Percentiles rank a stretch among this genome's conserved stretches.
Conservation (phyloP, 768 basidiomycete species). For the Naganishia antarctica region DNA sequence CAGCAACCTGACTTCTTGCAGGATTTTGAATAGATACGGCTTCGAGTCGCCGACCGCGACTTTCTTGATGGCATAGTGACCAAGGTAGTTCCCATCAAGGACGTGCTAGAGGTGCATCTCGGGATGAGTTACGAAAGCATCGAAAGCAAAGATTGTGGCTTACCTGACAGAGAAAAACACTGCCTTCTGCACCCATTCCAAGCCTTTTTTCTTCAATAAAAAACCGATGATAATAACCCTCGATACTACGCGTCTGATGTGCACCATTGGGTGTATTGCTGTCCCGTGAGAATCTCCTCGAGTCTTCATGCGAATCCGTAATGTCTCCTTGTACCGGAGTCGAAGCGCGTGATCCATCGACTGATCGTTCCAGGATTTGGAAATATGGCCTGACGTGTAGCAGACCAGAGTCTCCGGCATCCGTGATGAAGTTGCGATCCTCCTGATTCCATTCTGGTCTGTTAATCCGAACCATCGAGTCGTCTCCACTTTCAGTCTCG, state of each 20-base stretch:
- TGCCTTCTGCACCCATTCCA: slow-evolving; percentile 93
- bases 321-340: not conserved
- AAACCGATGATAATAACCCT: slow-evolving; percentile 88
- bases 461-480: not conserved
- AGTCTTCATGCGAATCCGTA: not conserved
- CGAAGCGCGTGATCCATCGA: slow-evolving; percentile 8
- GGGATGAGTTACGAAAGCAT: not conserved
- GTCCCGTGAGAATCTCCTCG: not conserved
- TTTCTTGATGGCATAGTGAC: slow-evolving; percentile 90
- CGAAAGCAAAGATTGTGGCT: slow-evolving; percentile 28
- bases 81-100: slow-evolving; percentile 77
- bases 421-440: not conserved
- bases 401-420: not conserved
- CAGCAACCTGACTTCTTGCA: slow-evolving; percentile 78
- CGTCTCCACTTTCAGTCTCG: not conserved
- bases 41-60: slow-evolving; percentile 90
- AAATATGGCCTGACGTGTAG: slow-evolving; percentile 14
- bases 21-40: slow-evolving; percentile 72
- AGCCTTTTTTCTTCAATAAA: slow-evolving; percentile 83
- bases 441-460: not conserved
- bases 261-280: not conserved
- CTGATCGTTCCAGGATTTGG: slow-evolving; percentile 19
- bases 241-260: slow-evolving; percentile 53
- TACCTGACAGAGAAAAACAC: slow-evolving; percentile 81
- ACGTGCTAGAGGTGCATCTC: slow-evolving; percentile 57